Percentiles rank a stretch among this genome's conserved stretches.
Conservation (phyloP, 2,329 filamentous ascomycete species). For the Botrytis fragariae region DNA sequence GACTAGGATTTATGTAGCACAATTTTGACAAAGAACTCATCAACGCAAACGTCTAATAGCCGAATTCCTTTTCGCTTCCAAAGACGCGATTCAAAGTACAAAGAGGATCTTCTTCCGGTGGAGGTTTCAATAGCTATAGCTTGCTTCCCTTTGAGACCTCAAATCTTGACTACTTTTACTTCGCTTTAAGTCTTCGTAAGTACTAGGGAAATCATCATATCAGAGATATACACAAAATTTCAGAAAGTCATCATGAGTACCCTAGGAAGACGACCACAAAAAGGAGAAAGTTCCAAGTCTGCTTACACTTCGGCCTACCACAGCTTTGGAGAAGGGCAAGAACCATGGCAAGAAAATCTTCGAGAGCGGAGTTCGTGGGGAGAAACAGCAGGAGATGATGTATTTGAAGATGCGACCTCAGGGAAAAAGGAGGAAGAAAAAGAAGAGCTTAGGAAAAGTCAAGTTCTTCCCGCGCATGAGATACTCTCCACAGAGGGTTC, state of each 20-base stretch:
- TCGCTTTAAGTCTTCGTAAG: neutral
- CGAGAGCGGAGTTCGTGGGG: no score
- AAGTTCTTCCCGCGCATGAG: neutral
- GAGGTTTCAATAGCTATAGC: neutral
- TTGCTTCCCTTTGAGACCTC: neutral
- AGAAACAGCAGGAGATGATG: no score
- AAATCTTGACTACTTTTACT: neutral
- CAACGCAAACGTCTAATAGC: neutral
- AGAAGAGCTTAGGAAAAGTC: neutral
- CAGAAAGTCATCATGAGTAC: neutral
- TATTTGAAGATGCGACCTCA: neutral
- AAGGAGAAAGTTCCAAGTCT: no score
- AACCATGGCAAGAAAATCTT: neutral
- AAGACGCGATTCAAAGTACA: neutral
- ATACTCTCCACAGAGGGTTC: neutral
- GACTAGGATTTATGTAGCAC: neutral
- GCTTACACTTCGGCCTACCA: neutral
- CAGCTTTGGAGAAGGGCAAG: neutral
- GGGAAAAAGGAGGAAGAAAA: neutral
- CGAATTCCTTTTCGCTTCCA: neutral
- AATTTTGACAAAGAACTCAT: neutral
- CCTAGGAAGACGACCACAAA: neutral
- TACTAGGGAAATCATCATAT: neutral
- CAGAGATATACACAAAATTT: neutral
- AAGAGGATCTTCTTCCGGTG: neutral